Conservation (phyloP, 805 yeast genomes). For the Candida tammaniensis region DNA sequence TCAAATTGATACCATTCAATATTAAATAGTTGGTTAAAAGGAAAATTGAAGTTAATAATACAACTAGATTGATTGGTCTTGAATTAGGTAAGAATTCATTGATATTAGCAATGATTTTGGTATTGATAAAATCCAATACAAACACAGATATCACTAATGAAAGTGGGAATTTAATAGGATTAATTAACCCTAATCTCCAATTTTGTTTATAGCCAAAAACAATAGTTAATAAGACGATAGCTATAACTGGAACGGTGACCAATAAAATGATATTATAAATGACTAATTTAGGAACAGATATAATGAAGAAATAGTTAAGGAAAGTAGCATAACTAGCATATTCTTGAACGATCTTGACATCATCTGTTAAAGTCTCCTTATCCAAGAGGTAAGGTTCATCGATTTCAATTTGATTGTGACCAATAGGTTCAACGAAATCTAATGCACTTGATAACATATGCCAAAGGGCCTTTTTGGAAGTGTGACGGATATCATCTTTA, state of each 20-base stretch:
- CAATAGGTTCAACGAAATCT: slow-evolving; percentile 52
- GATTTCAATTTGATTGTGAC: slow-evolving; percentile 28
- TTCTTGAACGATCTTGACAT: slow-evolving; percentile 3
- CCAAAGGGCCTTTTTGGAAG: slow-evolving; percentile 70
- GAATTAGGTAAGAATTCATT: slow-evolving; percentile 38
- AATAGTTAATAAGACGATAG: slow-evolving; percentile 45
- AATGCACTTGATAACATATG: slow-evolving; percentile 77
- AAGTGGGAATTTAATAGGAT: slow-evolving; percentile 57
- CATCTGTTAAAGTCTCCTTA: slow-evolving; percentile 2
- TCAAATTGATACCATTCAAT: slow-evolving; percentile 42
- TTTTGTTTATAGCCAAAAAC: slow-evolving; percentile 45
- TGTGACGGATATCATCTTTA: slow-evolving; percentile 63
- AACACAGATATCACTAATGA: slow-evolving; percentile 47
- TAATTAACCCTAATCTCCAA: slow-evolving; percentile 40
- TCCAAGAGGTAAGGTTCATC: slow-evolving; percentile 24
- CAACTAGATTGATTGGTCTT: slow-evolving; percentile 36
- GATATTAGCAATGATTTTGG: slow-evolving; percentile 15
- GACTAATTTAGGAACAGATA: slow-evolving; percentile 50
- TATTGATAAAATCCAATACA: slow-evolving; percentile 21
- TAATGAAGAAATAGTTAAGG: slow-evolving; percentile 54
- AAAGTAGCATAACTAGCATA: slow-evolving; percentile 66
- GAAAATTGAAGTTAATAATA: slow-evolving; percentile 43
- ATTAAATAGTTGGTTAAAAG: slow-evolving; percentile 55
- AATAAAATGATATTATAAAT: slow-evolving; percentile 53
- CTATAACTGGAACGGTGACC: slow-evolving; percentile 52